Evolutionary conservation across 23 red algal genomes (phyloP).

Genomic region (Porphyridium purpureum): DNA sequence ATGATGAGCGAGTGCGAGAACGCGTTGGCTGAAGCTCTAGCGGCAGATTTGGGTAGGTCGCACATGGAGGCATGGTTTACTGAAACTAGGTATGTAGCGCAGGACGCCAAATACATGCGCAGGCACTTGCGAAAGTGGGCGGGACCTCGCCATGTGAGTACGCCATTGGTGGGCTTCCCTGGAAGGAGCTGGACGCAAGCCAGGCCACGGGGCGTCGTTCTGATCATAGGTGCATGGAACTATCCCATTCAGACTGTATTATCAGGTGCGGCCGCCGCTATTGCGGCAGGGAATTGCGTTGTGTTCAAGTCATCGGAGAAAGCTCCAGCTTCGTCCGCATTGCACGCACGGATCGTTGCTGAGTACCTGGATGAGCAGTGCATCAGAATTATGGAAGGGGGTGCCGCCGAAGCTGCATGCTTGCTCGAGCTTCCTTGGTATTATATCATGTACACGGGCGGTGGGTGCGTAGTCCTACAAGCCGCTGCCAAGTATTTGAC

Average conservation of each 20-base stretch:
- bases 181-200: neutral
- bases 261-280: conserved; percentile 27
- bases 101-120: neutral
- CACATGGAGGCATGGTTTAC: neutral
- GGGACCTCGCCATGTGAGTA: neutral
- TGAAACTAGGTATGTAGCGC: neutral
- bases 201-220: conserved; percentile 28
- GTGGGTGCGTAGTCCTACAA: conserved; percentile 19
- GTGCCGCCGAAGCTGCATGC: conserved; percentile 4
- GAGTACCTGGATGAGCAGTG: conserved; percentile 20
- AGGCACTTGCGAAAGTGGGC: neutral
- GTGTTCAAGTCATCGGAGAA: conserved; percentile 67
- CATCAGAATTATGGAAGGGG: conserved; percentile 34
- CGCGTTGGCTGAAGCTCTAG: neutral
- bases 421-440: conserved; percentile 23
- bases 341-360: conserved; percentile 9
- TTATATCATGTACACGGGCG: conserved; percentile 59
- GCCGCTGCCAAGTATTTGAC: conserved; percentile 64
- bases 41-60: neutral
- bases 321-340: conserved; percentile 17
- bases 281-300: conserved; percentile 70
- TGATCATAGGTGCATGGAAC: conserved; percentile 67
- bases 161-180: neutral
- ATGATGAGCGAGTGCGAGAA: neutral
- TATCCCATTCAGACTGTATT: conserved; percentile 29